phyloP scores from a whole-genome alignment of 176 grass and related monocot species.

The Aegilops speltoides region DNA sequence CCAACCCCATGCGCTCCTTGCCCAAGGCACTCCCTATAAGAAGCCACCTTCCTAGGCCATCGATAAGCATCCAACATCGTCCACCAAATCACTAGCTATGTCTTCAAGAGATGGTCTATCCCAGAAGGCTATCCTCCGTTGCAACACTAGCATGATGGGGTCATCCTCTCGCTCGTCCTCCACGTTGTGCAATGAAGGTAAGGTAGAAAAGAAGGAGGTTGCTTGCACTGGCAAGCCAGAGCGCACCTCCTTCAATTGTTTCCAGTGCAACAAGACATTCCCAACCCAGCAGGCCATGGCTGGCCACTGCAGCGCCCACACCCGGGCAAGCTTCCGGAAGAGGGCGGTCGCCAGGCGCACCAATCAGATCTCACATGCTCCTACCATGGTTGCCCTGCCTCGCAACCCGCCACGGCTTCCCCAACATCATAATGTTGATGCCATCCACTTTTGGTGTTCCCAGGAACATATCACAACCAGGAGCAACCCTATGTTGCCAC shows the following conservation, averaged over 20 bases:
- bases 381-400: neutral
- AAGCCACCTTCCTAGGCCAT: too few species aligned
- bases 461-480: neutral
- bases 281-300: constrained; percentile 26
- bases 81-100: neutral
- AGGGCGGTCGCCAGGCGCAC: neutral
- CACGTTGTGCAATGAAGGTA: neutral
- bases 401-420: neutral
- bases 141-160: neutral
- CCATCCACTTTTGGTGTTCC: neutral
- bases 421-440: neutral
- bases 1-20: neutral
- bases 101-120: neutral
- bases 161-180: neutral
- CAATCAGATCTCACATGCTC: neutral
- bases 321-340: neutral
- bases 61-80: neutral
- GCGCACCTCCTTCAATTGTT: constrained; percentile 10
- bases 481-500: neutral
- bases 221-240: neutral
- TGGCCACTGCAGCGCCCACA: constrained; percentile 30
- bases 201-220: neutral
- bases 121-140: neutral
- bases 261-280: constrained; percentile 20
- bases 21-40: too few species aligned